Base-by-base conservation (phyloP, 2,329 filamentous ascomycete genomes). In the Beauveria caledonica region DNA sequence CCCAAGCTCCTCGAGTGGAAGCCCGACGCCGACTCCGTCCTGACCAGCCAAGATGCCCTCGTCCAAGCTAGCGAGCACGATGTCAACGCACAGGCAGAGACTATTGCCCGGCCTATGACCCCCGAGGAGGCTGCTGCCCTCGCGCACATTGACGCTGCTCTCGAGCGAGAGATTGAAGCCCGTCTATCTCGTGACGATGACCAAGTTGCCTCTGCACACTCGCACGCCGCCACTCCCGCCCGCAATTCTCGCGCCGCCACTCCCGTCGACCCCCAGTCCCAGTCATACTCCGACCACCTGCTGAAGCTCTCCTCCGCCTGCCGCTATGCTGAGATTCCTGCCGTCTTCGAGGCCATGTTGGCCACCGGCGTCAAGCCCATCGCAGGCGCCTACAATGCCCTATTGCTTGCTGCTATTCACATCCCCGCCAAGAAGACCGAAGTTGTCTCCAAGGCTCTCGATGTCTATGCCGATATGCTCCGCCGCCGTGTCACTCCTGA, bases 391-490 rank as follows among this genome's bases (percentile, higher is more conserved):
- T 99, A 99, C 80, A 97, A 97, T 71, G 89, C 91, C 54, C 81
- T 99, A 49, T 78, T 99, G 48, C 81, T 87, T 67, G 90, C 94
- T 6, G 92, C 92, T 15, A 90, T 97, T 63, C 83, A 90, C 66
- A 82, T 97, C 19, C 90, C 92, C 8, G 80, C 81, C 25, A 87
- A 90, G 72, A 89, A 87, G 73, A 88, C 88, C 58, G 89, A 95
- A 75, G 86, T 94, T 57, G 90, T 96, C 15, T 88, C 91, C 63
- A 96, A 96, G 77, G 92, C 91, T 5, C 81, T 97, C 57, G 92
- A 96, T 76, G 89, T 99, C 57, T 99, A 97, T 73, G 88, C 92
- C 17, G 92, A 97, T 71, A 97, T 99, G 94, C 85, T 96, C 66
- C 86, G 88, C 65, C 88, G 92, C 65, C 88, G 87, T 66, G 87